Base-by-base conservation (phyloP, 169 alveolate species). In the Besnoitia besnoiti region DNA sequence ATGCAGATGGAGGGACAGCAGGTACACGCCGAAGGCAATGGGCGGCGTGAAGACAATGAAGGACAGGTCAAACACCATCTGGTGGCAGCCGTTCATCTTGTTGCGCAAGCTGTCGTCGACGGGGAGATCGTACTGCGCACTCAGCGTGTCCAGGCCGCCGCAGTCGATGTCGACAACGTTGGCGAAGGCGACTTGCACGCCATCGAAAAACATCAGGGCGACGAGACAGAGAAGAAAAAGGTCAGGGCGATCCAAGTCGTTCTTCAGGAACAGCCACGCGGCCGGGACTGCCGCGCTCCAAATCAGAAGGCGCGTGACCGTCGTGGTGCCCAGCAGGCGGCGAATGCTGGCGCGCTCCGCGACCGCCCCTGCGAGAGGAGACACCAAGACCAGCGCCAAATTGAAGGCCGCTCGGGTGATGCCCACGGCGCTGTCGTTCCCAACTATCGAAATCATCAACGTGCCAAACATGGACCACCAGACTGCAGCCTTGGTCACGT, bases 401-500 rank as follows among this genome's bases (percentile, higher is more conserved):
- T 96, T 96, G 94, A 96, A 95, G 33, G 90, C 91, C 4, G 80
- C 90, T 35, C 97, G 90, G 7, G 95, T 76, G 27, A 76, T n/a
- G 12, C 96, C 88, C n/a, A 96, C 84, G 1, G 91, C 91, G 39
- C 39, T 55, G 49, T 85, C 62, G 21, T 91, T 91, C 39, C 90
- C 93, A 47, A n/a, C 51, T 2, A 90, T 37, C 0, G 94, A 50
- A 1, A 79, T 61, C 33, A 95, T 35, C 80, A 95, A 39, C 8
- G 94, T 90, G 0, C 97, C 96, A 46, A 95, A 62, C 62, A 94
- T 91, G 77, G 95, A 92, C 97, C 97, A 96, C 96, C 97, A 96
- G 39, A 95, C 79, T 33, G 97, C 96, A 24, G 94, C 91, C 91
- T 94, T 96, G 91, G 92, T 55, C 59, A 94, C 97, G 59, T 95